Base-by-base conservation (phyloP, 2,329 filamentous ascomycete species). In the Grosmannia penicillata region DNA sequence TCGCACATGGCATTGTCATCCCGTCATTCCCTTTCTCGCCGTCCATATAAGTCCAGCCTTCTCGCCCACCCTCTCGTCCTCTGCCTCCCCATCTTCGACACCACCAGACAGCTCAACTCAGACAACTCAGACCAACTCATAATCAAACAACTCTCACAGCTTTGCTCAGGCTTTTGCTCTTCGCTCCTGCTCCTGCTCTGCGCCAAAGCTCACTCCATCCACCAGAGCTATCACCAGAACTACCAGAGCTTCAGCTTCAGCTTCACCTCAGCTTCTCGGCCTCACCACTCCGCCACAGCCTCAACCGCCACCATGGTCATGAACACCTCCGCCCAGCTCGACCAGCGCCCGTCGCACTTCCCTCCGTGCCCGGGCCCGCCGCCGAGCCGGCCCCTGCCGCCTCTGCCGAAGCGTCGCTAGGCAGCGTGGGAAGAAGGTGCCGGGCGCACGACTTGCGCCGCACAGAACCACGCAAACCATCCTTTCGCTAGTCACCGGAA, bases 331-430 rank as follows among this genome's bases (percentile, higher is more conserved):
- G n/a, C n/a, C n/a, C n/a, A n/a, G n/a, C 41, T 46, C 53, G 61
- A 68, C 47, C 70, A 75, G 57, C 69, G 73, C 54, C 73, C 74
- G 45, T 75, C 72, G 49, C 72, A 77, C 53, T 70, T 78, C 47
- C 74, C 74, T 61, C 74, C 74, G 49, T 78, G 73, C 69, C 73
- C 74, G 39, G 74, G 74, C 49, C 74, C 74, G 43, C 74, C 74
- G 51, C 74, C 74, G 46, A 72, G 67, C 58, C 65, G 74, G 39
- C 74, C 74, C 58, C 70, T 78, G 38, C 74, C 74, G 56, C 70
- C 73, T 58, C 68, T 78, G 45, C 74, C 74, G 54, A 77, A 75
- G 62, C 64, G 68, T 52, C 63, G 61, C 49, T 73, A 72, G 53
- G 8, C 34, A 8, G 17, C 13, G 10, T 18, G 25, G 10, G n/a